Conservation (phyloP, 208 protist genomes). For the Vickermania ingenoplastis region DNA sequence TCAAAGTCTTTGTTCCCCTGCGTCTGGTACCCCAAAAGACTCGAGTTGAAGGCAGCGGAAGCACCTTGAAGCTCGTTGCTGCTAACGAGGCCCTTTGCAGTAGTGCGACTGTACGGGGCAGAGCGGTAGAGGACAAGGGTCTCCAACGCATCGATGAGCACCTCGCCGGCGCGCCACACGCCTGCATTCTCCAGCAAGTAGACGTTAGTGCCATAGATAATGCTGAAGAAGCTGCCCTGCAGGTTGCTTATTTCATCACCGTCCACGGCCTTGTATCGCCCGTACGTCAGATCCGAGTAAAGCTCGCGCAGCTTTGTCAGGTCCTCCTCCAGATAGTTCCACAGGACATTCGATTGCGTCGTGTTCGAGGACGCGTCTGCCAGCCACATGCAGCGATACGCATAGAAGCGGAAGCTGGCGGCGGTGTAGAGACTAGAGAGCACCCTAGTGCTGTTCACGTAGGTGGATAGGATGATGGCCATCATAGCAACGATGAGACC, state of each 20-base stretch:
- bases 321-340: constrained; percentile 2
- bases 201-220: background rate
- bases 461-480: background rate
- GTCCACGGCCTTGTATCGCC: constrained; percentile 2
- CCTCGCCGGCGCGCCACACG: constrained; percentile 3
- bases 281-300: constrained; percentile 6
- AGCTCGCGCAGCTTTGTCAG: constrained; percentile 4
- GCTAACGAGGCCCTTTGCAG: constrained; percentile 1
- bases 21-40: background rate
- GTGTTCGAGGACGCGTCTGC: background rate
- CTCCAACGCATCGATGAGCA: constrained; percentile 9
- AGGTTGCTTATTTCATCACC: background rate
- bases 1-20: constrained; percentile 1
- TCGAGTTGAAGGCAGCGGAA: constrained; percentile 5
- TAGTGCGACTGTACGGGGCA: background rate
- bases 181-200: background rate
- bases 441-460: background rate
- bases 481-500: constrained; percentile 1
- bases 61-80: constrained; percentile 5
- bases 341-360: background rate
- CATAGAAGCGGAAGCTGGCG: constrained; percentile 1
- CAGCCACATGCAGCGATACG: constrained; percentile 1
- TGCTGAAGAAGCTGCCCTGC: constrained; percentile 4
- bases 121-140: constrained; percentile 1
- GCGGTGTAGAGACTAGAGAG: background rate